Base-by-base conservation (phyloP, 2,329 filamentous ascomycete species). In the Didymella pomorum region DNA sequence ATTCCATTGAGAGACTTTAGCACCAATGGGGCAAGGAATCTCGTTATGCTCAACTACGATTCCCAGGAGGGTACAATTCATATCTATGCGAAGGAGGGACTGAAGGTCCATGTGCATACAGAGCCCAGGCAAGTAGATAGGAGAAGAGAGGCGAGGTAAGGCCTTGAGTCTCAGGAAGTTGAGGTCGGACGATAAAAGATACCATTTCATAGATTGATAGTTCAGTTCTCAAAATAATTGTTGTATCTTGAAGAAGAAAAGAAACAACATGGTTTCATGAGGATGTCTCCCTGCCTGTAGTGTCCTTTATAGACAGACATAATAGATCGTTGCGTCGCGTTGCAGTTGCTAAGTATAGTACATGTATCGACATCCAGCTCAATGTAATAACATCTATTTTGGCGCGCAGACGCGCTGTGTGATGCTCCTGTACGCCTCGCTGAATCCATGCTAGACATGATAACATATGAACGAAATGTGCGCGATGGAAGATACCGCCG, bases 361-460 rank as follows among this genome's bases (percentile, higher is more conserved):
- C 35, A 54, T 54, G 29, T 41, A 33, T 54, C 10, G 9, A 31
- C 23, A 54, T 47, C 35, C 43, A 47, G 29, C 7, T 18, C 31
- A 9, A 42, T 21, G 37, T 18, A 14, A 39, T 26, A 12, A 12
- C 7, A 10, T 21, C 10, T 6, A 3, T 42, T n/a, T 3, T 23
- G 10, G 9, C 2, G 26, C 44, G 45, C 16, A 48, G 4, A 33
- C n/a, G 25, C 25, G 16, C 18, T 7, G 11, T 25, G 5, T 14
- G 8, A 45, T 41, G 37, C 10, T 33, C 37, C 45, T 39, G n/a
- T 44, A 45, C 52, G 52, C 52, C 45, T 48, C 29, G 46, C 52
- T 55, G n/a, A 43, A 43, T 10, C n/a, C 20, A 28, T 42, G 37
- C 5, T 52, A 42, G n/a, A 26, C 25, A 4, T 8, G 8, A 28